Evolutionary conservation across 1,284 basidiomycete genomes (phyloP).

Genomic region (Pisolithus thermaeus): DNA sequence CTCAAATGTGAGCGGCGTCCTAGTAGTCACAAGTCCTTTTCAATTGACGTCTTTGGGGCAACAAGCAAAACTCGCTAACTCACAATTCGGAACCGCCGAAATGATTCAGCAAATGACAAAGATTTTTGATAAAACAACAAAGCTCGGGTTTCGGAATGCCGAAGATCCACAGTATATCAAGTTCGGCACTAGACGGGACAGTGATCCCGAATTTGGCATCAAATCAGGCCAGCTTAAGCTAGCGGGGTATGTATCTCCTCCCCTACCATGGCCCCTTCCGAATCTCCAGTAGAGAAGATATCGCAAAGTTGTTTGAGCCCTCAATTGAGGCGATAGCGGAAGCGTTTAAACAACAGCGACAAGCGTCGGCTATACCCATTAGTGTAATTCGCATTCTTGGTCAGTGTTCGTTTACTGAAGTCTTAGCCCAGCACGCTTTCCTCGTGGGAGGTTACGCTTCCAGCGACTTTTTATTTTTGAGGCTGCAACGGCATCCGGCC

Average conservation of each 20-base stretch:
- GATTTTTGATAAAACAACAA: conserved; percentile 44
- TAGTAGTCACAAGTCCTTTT: not conserved
- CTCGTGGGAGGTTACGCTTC: conserved; percentile 40
- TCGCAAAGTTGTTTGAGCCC: conserved; percentile 42
- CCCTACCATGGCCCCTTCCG: not conserved
- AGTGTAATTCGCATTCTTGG: conserved; percentile 19
- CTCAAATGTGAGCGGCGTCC: conserved; percentile 22
- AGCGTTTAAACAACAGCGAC: conserved; percentile 32
- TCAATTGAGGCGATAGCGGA: conserved; percentile 37
- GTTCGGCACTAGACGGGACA: conserved; percentile 42
- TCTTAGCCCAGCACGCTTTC: conserved; percentile 21
- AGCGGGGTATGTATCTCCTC: conserved; percentile 28
- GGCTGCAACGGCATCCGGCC: conserved; percentile 25
- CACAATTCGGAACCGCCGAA: conserved; percentile 24
- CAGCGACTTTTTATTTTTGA: conserved; percentile 36
- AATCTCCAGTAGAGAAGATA: conserved; percentile 24
- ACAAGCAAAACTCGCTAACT: conserved; percentile 28
- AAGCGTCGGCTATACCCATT: conserved; percentile 25
- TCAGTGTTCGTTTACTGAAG: not conserved
- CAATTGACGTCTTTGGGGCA: conserved; percentile 17
- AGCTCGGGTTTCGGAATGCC: conserved; percentile 37
- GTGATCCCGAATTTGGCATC: conserved; percentile 38
- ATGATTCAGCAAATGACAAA: conserved; percentile 36
- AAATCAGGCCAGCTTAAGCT: conserved; percentile 40
- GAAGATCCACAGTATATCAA: conserved; percentile 39